Percentiles rank a stretch among this genome's conserved stretches.
Evolutionary conservation across 345 rosid species (phyloP).

Genomic region (Gossypium stocksii): DNA sequence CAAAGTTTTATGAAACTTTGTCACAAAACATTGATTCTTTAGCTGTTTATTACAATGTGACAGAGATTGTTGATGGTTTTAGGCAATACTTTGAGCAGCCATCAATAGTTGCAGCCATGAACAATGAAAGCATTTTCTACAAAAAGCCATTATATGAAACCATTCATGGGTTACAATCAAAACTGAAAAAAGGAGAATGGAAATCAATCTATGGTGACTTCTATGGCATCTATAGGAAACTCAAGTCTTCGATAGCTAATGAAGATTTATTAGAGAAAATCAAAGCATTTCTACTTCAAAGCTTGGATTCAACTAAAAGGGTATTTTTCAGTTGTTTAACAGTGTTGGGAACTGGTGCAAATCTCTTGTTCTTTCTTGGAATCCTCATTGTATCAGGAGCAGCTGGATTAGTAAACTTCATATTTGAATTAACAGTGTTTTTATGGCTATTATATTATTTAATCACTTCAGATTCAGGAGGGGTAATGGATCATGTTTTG

Average conservation of each 20-base stretch:
- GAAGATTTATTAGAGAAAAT: conserved; percentile 7
- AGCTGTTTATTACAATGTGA: conserved; percentile 6
- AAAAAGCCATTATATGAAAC: neutral
- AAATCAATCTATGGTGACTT: conserved; percentile 4
- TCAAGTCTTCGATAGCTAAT: neutral
- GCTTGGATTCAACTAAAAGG: conserved; percentile 11
- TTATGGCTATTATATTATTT: neutral
- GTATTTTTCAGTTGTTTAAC: neutral
- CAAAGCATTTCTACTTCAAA: neutral
- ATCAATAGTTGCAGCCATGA: neutral
- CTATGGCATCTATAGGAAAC: neutral
- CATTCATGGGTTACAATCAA: neutral
- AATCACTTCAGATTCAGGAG: conserved; percentile 11
- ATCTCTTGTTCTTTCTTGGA: neutral
- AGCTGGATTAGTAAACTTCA: conserved; percentile 9
- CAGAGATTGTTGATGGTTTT: conserved; percentile 12
- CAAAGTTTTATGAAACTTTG: conserved; percentile 8
- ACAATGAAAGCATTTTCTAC: neutral
- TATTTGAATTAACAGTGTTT: conserved; percentile 6
- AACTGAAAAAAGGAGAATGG: conserved; percentile 4
- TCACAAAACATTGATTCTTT: conserved; percentile 6
- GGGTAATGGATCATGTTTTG: conserved; percentile 14
- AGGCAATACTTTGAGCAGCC: neutral
- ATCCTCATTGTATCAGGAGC: conserved; percentile 10
- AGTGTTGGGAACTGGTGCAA: conserved; percentile 6